Evolutionary conservation across 768 basidiomycete species (phyloP).

Genomic region (Calocybe gangraenosa): DNA sequence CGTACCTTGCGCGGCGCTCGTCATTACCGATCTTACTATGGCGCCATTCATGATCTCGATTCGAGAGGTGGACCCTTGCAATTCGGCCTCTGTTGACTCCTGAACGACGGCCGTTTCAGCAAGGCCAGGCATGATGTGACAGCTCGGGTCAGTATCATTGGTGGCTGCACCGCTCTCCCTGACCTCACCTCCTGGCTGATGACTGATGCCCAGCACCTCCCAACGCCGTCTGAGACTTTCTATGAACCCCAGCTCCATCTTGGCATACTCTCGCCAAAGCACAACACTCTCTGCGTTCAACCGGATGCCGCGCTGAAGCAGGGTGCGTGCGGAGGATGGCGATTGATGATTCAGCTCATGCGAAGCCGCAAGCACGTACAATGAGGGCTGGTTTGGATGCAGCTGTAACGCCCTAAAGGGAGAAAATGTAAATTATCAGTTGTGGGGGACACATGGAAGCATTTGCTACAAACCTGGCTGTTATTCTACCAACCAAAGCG

Average conservation of each 20-base stretch:
- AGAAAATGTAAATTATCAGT: constrained; percentile 4
- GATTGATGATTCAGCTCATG: constrained; percentile 76
- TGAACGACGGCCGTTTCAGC: constrained; percentile 21
- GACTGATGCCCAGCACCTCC: constrained; percentile 68
- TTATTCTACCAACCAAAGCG: constrained; percentile 75
- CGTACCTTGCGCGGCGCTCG: constrained; percentile 69
- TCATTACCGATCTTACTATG: constrained; percentile 75
- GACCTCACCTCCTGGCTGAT: constrained; percentile 27
- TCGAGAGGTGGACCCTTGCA: constrained; percentile 52
- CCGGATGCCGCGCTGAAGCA: constrained; percentile 83
- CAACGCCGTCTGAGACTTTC: constrained; percentile 78
- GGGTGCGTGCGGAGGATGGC: constrained; percentile 73
- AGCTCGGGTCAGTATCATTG: constrained; percentile 16
- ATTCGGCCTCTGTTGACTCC: constrained; percentile 28
- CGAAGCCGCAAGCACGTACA: constrained; percentile 82
- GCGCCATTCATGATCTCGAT: constrained; percentile 71
- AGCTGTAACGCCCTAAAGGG: constrained; percentile 74
- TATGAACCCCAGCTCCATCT: constrained; percentile 85
- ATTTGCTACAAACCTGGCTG: constrained; percentile 58
- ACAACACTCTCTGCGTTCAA: constrained; percentile 67
- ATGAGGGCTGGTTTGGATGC: constrained; percentile 70
- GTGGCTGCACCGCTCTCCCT: constrained; percentile 11
- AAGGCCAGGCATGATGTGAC: constrained; percentile 18
- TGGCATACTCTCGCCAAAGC: constrained; percentile 88
- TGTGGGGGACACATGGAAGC: background rate